phyloP scores from a whole-genome alignment of 176 grass and related monocot species.

The Alopecurus myosuroides region DNA sequence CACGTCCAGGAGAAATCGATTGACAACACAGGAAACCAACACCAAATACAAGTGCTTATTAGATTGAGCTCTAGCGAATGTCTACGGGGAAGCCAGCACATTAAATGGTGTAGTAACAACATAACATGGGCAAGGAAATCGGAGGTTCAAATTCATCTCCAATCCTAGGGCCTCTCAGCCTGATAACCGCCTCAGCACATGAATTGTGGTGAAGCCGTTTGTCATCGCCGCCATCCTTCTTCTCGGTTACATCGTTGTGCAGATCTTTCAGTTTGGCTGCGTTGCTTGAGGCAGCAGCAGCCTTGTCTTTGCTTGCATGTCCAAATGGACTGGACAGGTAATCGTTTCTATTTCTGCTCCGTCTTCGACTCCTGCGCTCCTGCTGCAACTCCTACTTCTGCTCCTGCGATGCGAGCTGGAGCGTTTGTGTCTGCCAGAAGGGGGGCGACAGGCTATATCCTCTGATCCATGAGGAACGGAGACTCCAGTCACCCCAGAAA shows the following conservation, averaged over 20 bases:
- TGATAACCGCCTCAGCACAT: slow-evolving; percentile 80
- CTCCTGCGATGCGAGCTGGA: slow-evolving; percentile 44
- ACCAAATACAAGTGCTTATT: not conserved
- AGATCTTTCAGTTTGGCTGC: slow-evolving; percentile 83
- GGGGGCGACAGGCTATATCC: slow-evolving; percentile 70
- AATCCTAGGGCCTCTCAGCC: slow-evolving; percentile 55
- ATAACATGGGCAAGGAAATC: not conserved
- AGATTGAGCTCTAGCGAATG: not conserved
- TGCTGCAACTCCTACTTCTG: slow-evolving; percentile 35
- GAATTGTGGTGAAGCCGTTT: slow-evolving; percentile 50
- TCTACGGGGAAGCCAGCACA: not conserved
- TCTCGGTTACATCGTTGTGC: slow-evolving; percentile 61
- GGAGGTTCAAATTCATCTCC: slow-evolving; percentile 47
- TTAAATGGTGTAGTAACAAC: no score
- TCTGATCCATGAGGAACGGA: slow-evolving; percentile 74
- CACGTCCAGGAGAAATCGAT: not conserved
- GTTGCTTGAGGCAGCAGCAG: slow-evolving; percentile 43
- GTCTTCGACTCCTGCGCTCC: slow-evolving; percentile 15
- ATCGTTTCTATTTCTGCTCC: slow-evolving; percentile 28
- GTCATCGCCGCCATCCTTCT: slow-evolving; percentile 38
- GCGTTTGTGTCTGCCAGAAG: slow-evolving; percentile 53
- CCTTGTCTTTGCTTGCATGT: slow-evolving; percentile 40
- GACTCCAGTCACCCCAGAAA: slow-evolving; percentile 79
- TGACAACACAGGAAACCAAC: not conserved
- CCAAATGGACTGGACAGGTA: slow-evolving; percentile 34